phyloP scores from a whole-genome alignment of 192 early-diverging fungal genomes.

The Dispira parvispora region DNA sequence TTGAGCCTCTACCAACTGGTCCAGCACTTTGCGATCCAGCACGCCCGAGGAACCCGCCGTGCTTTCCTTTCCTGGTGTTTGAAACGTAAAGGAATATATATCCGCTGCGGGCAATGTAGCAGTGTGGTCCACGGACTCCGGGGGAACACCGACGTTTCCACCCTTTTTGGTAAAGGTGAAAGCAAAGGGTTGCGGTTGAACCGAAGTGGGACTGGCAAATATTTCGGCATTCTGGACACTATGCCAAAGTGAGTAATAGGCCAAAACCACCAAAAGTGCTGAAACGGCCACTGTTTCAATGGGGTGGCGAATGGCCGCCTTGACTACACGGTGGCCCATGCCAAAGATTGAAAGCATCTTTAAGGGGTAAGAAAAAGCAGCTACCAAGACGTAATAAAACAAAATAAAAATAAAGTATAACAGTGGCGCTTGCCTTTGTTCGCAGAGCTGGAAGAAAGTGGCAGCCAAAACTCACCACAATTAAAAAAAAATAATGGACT shows the following conservation, averaged over 20 bases:
- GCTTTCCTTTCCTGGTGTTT: too few species aligned
- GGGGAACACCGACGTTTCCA: constrained; percentile 16
- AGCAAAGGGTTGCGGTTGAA: constrained; percentile 17
- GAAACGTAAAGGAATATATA: not conserved
- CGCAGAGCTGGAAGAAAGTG: too few species aligned
- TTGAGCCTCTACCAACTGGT: not conserved
- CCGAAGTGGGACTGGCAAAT: constrained; percentile 24
- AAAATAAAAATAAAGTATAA: constrained; percentile 8
- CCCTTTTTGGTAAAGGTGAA: constrained; percentile 11
- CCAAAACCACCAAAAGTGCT: constrained; percentile 52
- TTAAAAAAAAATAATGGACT: too few species aligned
- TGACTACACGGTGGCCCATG: constrained; percentile 26
- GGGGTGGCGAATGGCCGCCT: constrained; percentile 45
- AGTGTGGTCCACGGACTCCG: constrained; percentile 14
- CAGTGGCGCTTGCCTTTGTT: too few species aligned
- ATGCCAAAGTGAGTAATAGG: constrained; percentile 61
- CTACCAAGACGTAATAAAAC: not conserved
- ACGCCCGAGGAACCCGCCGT: constrained; percentile 8
- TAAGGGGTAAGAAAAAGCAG: not conserved
- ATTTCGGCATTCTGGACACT: constrained; percentile 46
- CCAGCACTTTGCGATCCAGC: constrained; percentile 18
- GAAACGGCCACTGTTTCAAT: constrained; percentile 62
- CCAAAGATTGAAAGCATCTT: constrained; percentile 13
- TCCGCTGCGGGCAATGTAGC: constrained; percentile 14
- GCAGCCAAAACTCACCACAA: too few species aligned